Conservation (phyloP, 805 yeast species). For the Hanseniaspora hatyaiensis region DNA sequence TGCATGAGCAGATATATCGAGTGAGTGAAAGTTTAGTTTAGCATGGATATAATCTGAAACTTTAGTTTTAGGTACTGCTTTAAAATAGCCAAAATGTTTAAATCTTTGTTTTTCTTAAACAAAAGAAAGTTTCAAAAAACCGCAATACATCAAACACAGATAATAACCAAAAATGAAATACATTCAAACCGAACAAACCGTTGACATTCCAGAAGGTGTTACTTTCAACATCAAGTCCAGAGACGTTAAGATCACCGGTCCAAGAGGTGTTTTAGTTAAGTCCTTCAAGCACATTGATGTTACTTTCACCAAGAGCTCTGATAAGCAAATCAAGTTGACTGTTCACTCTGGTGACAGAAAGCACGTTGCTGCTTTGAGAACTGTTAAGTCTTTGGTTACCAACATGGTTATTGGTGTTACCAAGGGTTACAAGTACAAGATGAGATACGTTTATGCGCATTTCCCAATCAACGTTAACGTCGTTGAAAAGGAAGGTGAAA, state of each 20-base stretch:
- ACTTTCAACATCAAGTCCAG: constrained; percentile 86
- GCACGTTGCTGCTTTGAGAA: constrained; percentile 92
- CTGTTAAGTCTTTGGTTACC: constrained; percentile 65
- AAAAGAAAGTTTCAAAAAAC: background rate
- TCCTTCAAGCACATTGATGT: constrained; percentile 90
- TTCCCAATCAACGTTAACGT: constrained; percentile 99
- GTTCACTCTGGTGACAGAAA: constrained; percentile 99
- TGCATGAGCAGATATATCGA: no score
- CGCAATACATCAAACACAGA: background rate
- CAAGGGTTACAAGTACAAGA: constrained; percentile 97
- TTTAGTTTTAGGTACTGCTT: background rate
- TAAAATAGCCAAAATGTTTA: background rate
- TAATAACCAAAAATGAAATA: constrained; percentile 46
- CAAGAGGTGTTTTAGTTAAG: constrained; percentile 91
- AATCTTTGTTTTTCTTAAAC: background rate
- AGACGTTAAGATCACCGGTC: constrained; percentile 81
- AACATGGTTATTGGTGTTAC: constrained; percentile 98
- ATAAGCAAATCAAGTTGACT: constrained; percentile 68
- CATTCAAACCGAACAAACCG: constrained; percentile 75
- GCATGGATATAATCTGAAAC: no score
- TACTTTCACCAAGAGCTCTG: constrained; percentile 69
- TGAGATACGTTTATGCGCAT: constrained; percentile 99
- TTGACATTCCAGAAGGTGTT: constrained; percentile 87
- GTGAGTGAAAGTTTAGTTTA: no score
- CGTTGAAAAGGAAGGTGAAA: constrained; percentile 61